A percentile compares a stretch with the other conserved stretches of the same genome.
phyloP scores from a whole-genome alignment of 345 rosid species.

The Bruguiera gymnorhiza region DNA sequence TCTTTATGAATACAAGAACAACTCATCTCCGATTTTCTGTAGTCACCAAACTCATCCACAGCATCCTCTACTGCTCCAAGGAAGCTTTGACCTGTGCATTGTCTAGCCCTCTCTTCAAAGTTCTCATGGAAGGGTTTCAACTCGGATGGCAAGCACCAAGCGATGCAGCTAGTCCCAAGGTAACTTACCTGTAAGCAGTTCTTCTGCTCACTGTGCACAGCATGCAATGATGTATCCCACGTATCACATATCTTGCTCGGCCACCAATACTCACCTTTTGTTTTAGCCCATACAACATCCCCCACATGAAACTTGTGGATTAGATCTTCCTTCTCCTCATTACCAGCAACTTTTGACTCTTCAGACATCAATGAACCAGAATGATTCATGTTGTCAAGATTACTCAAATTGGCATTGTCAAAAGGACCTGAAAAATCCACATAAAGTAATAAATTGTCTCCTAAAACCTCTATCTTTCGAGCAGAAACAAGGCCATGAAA shows the following conservation, averaged over 20 bases:
- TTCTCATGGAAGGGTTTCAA: conserved; percentile 60
- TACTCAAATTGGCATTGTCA: conserved; percentile 15
- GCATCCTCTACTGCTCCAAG: conserved; percentile 63
- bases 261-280: conserved; percentile 73
- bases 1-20: conserved; percentile 46
- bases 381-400: conserved; percentile 17
- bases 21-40: conserved; percentile 51
- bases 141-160: conserved; percentile 54
- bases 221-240: conserved; percentile 26
- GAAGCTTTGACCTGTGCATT: conserved; percentile 46
- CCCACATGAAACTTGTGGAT: conserved; percentile 42
- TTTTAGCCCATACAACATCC: conserved; percentile 76
- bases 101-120: conserved; percentile 44
- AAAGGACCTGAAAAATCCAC: conserved; percentile 59
- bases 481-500: conserved; percentile 27
- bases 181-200: conserved; percentile 46
- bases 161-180: conserved; percentile 45
- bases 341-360: conserved; percentile 22
- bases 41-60: conserved; percentile 52
- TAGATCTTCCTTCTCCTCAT: conserved; percentile 20
- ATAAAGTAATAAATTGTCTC: conserved; percentile 55
- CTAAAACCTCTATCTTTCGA: conserved; percentile 48
- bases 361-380: conserved; percentile 14
- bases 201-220: conserved; percentile 18
- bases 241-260: conserved; percentile 70